phyloP scores from a whole-genome alignment of 306 rosid genomes.

The Lupinus albus region DNA sequence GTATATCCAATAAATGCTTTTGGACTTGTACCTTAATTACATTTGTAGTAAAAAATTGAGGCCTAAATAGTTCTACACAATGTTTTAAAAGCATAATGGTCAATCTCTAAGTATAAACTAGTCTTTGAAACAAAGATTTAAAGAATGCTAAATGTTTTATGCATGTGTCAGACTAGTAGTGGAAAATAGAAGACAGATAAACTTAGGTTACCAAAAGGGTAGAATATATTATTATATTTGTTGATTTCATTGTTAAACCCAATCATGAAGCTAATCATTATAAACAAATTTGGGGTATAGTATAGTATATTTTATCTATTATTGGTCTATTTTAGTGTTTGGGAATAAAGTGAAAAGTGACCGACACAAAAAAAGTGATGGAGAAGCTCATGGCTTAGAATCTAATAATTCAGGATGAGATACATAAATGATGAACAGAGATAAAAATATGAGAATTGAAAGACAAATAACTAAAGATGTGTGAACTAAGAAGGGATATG shows the following conservation, averaged over 20 bases:
- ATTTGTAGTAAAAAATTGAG: conserved; percentile 45
- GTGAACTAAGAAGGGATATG: conserved; percentile 40
- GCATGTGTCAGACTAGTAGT: conserved; percentile 2
- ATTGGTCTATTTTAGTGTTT: conserved; percentile 38
- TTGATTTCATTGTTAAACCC: conserved; percentile 17
- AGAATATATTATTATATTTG: neutral
- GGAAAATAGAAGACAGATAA: conserved; percentile 22
- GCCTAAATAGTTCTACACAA: conserved; percentile 33
- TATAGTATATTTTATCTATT: neutral
- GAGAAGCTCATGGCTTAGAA: conserved; percentile 44
- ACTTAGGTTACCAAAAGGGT: conserved; percentile 29
- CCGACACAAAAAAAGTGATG: conserved; percentile 70
- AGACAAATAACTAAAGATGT: conserved; percentile 27
- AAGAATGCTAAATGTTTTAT: conserved; percentile 38
- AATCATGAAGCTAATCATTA: conserved; percentile 23
- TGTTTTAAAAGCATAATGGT: conserved; percentile 30
- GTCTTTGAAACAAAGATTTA: conserved; percentile 30
- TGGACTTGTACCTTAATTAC: conserved; percentile 33
- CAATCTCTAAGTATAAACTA: conserved; percentile 27
- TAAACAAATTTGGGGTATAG: too few species aligned
- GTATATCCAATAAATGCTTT: conserved; percentile 31
- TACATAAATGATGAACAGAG: conserved; percentile 35
- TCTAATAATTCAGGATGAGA: conserved; percentile 48
- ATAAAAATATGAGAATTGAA: conserved; percentile 23
- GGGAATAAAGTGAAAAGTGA: conserved; percentile 84